These are phyloP conservation scores for Neurospora cerealis DNA, from an alignment of 495 filamentous ascomycete species.

Conservation along the genomic window DNA sequence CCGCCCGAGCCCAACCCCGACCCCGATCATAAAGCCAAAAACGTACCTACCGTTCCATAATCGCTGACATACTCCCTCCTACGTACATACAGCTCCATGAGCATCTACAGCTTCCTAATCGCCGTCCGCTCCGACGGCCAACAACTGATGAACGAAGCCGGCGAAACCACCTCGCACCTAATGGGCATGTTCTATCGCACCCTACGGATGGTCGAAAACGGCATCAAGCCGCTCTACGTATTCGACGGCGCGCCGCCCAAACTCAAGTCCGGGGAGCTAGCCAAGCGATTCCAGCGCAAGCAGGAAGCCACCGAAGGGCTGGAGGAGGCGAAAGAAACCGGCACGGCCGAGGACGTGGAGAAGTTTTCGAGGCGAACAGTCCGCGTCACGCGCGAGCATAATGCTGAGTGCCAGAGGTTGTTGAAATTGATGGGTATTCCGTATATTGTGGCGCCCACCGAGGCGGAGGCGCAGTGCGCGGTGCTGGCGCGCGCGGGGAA, in stretches of 20 bases:
- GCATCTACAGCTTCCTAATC: constrained; percentile 96
- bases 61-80: constrained; percentile 14
- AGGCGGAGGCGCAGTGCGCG: constrained; percentile 95
- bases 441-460: constrained; percentile 88
- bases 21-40: neutral
- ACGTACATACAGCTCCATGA: constrained; percentile 66
- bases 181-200: constrained; percentile 99
- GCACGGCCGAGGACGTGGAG: constrained; percentile 92
- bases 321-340: constrained; percentile 94
- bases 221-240: constrained; percentile 96
- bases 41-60: neutral
- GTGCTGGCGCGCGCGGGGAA: constrained; percentile 84
- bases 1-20: neutral
- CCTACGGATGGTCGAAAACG: constrained; percentile 94
- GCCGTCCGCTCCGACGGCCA: constrained; percentile 94
- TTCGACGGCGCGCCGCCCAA: constrained; percentile 96
- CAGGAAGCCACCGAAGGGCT: constrained; percentile 76
- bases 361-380: constrained; percentile 96
- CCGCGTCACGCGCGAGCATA: constrained; percentile 91
- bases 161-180: constrained; percentile 92
- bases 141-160: constrained; percentile 85
- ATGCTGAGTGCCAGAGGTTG: constrained; percentile 82
- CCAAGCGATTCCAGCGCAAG: constrained; percentile 87
- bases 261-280: constrained; percentile 90
- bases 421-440: constrained; percentile 93